Evolutionary conservation across 495 filamentous ascomycete species (phyloP), one percentile per base, ranked within the genome.

Genomic region (Penicillium samsonianum): DNA sequence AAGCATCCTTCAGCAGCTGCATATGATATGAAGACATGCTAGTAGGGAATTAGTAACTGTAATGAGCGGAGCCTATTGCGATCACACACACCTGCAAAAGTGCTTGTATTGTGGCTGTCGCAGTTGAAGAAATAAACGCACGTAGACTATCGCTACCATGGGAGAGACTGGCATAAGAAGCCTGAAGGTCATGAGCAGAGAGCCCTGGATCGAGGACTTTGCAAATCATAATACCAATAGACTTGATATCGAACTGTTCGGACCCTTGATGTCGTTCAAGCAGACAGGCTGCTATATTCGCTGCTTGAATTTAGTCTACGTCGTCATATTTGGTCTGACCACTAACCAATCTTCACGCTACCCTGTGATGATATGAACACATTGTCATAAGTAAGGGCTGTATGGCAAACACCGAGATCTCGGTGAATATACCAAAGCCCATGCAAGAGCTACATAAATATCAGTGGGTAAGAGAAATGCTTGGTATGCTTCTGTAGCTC

Each of bases 361-460:
- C 49, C 49, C 17, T 52, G 20, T 19, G 33, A 23, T 20, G 49
- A 52, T 40, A 52, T 38, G 12, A 52, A 52, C 2, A 52, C n/a
- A 41, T 52, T 52, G 25, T 38, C 25, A 25, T 23, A 52, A 22
- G 35, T 26, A 11, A 52, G n/a, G 33, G 33, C 20, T 23, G 35
- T 52, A 26, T 52, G 35, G 33, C 19, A 52, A 23, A 52, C 26
- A n/a, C 33, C 35, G 26, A 52, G 49, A 26, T 52, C 49, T 5
- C 49, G 49, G 26, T 52, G 49, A 40, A 52, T 52, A 41, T 52
- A 52, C 49, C 35, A 52, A 52, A 52, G 49, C 22, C 49, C 20
- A 26, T 52, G 20, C 4, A 52, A 38, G 12, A 26, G 20, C 49
- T 52, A 43, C 4, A 43, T 43, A 19, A 23, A 43, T 52, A 23